Evolutionary conservation across 2,329 filamentous ascomycete species (phyloP), one percentile per base, ranked within the genome.

Genomic region (Beauveria brongniartii): DNA sequence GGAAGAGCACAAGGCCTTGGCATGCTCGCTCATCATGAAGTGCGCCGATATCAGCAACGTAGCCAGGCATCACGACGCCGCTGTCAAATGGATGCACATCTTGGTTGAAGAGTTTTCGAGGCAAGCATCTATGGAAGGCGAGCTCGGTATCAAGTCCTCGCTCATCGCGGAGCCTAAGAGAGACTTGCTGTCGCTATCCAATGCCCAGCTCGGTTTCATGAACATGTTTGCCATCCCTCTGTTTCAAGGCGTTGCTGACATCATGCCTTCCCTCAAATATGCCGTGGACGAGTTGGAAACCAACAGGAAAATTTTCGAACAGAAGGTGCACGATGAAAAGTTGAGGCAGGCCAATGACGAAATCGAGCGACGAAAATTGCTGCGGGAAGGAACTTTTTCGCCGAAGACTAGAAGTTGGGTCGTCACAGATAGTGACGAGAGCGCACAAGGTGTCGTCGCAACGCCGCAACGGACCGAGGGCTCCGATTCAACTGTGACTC

Each of bases 41-140:
- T 97, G 94, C 71, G 94, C 94, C 44, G 94, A 99, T 73, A 97
- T 99, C 70, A 97, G 93, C 77, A 99, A 99, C 72, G 94, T 97
- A 72, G 92, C 92, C 59, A 87, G 94, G 61, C 88, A 86, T 61
- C 92, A 94, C 71, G 82, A 88, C 61, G 85, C 92, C 28, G 94
- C 94, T 24, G 80, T 91, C 48, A 82, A 88, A 71, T 99, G 94
- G 94, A 96, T 94, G 68, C 83, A 89, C 68, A 92, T 96, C 52
- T 80, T 99, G n/a, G 93, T 94, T 18, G 90, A 96, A 64, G 94
- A 99, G 71, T 97, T 97, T 68, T 88, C 92, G 43, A 87, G 94
- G 55, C 94, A 99, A 75, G 91, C 91, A 1, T 84, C 88, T 16
- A 96, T 97, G 89, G 94, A 99, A 74, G 80, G 81, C 61, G 91